Evolutionary conservation across 164 flowering plant genomes (phyloP), one percentile per base, ranked within the genome.

Genomic region (Annona cherimola): DNA sequence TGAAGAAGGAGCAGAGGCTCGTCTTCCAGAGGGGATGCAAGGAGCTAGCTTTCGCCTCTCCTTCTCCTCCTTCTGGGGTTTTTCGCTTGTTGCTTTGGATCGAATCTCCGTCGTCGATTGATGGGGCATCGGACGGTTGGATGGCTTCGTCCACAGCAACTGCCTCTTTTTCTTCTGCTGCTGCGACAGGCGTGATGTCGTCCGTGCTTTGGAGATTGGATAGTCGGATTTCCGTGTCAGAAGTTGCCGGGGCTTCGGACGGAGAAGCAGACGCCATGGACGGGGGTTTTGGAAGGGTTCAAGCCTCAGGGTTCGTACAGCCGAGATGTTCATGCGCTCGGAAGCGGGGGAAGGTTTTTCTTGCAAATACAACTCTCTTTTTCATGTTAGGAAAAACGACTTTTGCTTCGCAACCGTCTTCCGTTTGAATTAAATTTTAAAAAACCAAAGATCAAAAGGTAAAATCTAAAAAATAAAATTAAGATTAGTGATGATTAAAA

Each of bases 1-100:
- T 77, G 84, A 86, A 94, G 76, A 78, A 92, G 3, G 99, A 94
- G 73, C 97, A 94, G 42, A 94, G 88, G 69, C 92, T 89, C 63
- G 97, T 90, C 63, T 91, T 94, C 89, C 90, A 88, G 40, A 90
- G 71, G 2, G 94, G 95, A 62, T 85, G 80, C 41, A 69, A 73
- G 16, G 74, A 41, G 35, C 71, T 60, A 11, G 19, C 43, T 39
- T 71, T 60, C 8, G 64, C 69, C 39, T 67, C 73, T 61, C 70
- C 63, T 45, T 68, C 82, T 72, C 20, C 79, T 73, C 69, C 75
- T 3, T 75, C 76, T n/a, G 46, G 11, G 42, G 71, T 74, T 42
- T 77, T 74, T 61, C 78, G 69, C 73, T 77, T 76, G 67, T 71
- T 71, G 50, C 57, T 81, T 45, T 60, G 77, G 35, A 66, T 44